These are phyloP conservation scores for Moringa oleifera DNA, from an alignment of 345 rosid species.

Conservation along the genomic window DNA sequence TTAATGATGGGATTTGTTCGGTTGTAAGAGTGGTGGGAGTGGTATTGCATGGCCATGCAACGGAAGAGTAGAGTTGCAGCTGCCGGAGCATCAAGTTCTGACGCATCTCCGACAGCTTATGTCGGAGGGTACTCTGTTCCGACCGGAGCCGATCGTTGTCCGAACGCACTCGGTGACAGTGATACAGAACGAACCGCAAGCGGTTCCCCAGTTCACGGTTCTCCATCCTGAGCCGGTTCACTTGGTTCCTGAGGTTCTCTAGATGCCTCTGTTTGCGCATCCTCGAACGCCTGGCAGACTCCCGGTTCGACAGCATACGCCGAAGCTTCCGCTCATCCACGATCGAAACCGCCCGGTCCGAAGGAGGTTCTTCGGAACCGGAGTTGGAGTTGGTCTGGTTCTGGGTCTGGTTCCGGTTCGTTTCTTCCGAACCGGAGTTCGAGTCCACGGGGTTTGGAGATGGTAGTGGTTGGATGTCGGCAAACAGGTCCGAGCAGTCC, in stretches of 20 bases:
- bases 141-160: slow-evolving; percentile 60
- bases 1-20: slow-evolving; percentile 45
- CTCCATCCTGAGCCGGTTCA: slow-evolving; percentile 54
- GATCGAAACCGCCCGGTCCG: slow-evolving; percentile 18
- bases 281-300: slow-evolving; percentile 82
- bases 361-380: slow-evolving; percentile 26
- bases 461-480: slow-evolving; percentile 29
- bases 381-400: slow-evolving; percentile 28
- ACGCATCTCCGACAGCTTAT: slow-evolving; percentile 44
- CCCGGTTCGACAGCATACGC: slow-evolving; percentile 87
- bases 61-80: slow-evolving; percentile 41
- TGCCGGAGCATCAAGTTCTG: slow-evolving; percentile 46
- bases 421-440: slow-evolving; percentile 26
- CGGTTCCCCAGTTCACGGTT: slow-evolving; percentile 63
- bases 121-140: slow-evolving; percentile 47
- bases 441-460: slow-evolving; percentile 29
- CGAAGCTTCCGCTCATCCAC: slow-evolving; percentile 62
- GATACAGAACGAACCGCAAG: slow-evolving; percentile 38
- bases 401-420: slow-evolving; percentile 24
- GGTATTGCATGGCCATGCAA: slow-evolving; percentile 49
- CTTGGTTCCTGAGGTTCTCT: slow-evolving; percentile 65
- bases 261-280: slow-evolving; percentile 74
- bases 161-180: slow-evolving; percentile 31
- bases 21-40: slow-evolving; percentile 4
- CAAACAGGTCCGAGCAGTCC: slow-evolving; percentile 25